Evolutionary conservation across 768 basidiomycete genomes (phyloP), one percentile per base, ranked within the genome.

Genomic region (Tulasnella sp.): DNA sequence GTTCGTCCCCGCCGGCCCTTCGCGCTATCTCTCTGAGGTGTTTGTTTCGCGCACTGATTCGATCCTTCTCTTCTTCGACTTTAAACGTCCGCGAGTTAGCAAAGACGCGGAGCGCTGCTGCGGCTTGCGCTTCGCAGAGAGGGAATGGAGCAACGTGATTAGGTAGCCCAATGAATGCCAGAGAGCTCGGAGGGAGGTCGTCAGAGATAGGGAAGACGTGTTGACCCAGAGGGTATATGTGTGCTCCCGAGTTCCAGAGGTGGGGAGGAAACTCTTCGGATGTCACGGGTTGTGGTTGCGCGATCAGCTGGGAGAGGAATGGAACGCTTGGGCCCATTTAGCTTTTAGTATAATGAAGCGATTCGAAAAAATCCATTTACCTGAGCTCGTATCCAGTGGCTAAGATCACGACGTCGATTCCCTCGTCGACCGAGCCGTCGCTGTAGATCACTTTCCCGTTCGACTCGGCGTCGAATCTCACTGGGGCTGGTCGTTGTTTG

Each of bases 51-150:
- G 87, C 85, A 40, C 90, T 83, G 78, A 93, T 85, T n/a, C 86
- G 89, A 37, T 86, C 85, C 0, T 87, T 86, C 83, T 93, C 93
- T 44, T 85, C 83, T 3, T 86, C 85, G 44, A 84, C 79, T 81
- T 94, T 89, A 9, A 94, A 85, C 31, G 88, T 85, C 37, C 84
- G 84, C 0, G 90, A 91, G 76, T 90, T 44, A 31, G 75, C 22
- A 81, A 94, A 93, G 0, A 89, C 90, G 34, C 88, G 87, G 31
- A 92, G 84, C 9, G 90, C 88, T 2, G 91, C 92, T 0, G 89
- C 90, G 0, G 92, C 92, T 85, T 97, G 96, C 0, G 90, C 90
- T 85, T 98, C 95, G 74, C 92, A 88, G 0, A 96, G 83, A 0
- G 94, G 95, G 80, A 97, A 89, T 3, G 96, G 96, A 0, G 89